Evolutionary conservation across 495 filamentous ascomycete species (phyloP).

Genomic region (Penicillium subrubescens): DNA sequence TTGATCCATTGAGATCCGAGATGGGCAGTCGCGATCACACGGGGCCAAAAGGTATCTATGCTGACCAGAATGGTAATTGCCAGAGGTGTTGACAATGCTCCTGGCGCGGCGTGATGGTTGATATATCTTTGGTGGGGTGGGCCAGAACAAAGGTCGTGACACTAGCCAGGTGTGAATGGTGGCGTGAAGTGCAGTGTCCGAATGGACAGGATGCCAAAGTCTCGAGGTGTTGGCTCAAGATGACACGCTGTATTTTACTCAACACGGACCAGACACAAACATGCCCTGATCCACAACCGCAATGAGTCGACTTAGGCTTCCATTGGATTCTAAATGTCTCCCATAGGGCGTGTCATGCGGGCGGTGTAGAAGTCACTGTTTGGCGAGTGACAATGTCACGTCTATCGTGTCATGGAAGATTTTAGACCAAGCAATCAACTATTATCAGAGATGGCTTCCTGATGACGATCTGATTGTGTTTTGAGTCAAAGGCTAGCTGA

Average conservation of each 20-base stretch:
- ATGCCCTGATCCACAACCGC: constrained; percentile 11
- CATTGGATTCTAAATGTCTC: constrained; percentile 34
- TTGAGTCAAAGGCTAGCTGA: background rate
- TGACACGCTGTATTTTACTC: constrained; percentile 17
- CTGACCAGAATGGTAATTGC: background rate
- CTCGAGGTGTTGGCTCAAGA: constrained; percentile 6
- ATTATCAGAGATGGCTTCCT: background rate
- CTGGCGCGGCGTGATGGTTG: background rate
- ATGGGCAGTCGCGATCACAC: background rate
- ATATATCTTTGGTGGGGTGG: constrained; percentile 7
- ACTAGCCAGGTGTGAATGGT: background rate
- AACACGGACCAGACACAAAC: constrained; percentile 17
- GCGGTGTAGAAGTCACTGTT: background rate
- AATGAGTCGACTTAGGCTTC: constrained; percentile 28
- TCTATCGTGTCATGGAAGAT: background rate
- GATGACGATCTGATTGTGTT: background rate
- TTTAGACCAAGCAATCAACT: background rate
- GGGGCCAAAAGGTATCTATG: background rate
- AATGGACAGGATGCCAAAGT: background rate
- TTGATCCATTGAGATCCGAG: constrained; percentile 5
- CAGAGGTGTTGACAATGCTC: background rate
- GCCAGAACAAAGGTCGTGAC: background rate
- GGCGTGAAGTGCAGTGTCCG: background rate
- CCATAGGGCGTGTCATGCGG: constrained; percentile 23
- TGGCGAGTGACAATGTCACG: constrained; percentile 28